phyloP scores from a whole-genome alignment of 1,139 yeast genomes.

The Suhomyces coccinellae region DNA sequence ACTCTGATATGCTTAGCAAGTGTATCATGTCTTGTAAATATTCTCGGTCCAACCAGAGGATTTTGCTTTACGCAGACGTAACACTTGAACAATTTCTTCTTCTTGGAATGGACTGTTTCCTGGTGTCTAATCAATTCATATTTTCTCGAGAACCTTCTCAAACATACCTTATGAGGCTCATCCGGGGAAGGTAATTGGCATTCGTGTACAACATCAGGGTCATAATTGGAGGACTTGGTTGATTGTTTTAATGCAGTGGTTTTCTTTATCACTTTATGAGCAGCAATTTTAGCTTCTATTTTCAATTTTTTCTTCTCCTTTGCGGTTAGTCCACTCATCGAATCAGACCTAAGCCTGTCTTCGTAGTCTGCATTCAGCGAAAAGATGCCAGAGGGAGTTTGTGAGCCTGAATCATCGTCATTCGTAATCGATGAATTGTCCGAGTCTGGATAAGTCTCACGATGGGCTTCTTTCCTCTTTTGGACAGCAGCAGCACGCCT shows the following conservation, averaged over 20 bases:
- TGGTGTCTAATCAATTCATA: constrained; percentile 94
- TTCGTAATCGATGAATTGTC: constrained; percentile 9
- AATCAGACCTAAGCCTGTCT: constrained; percentile 28
- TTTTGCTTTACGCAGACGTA: constrained; percentile 74
- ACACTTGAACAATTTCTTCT: constrained; percentile 84
- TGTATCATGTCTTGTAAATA: constrained; percentile 93
- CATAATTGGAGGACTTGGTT: constrained; percentile 46
- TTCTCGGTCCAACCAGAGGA: constrained; percentile 55
- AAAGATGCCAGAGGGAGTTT: constrained; percentile 8
- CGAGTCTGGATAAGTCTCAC: constrained; percentile 8
- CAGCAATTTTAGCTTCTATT: constrained; percentile 32
- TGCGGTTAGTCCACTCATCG: constrained; percentile 23
- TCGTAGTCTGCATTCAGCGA: constrained; percentile 21
- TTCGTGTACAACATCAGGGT: constrained; percentile 52
- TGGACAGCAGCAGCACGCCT: constrained; percentile 10
- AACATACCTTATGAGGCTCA: constrained; percentile 59
- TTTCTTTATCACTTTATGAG: constrained; percentile 31
- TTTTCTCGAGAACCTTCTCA: constrained; percentile 86
- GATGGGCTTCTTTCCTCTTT: constrained; percentile 2
- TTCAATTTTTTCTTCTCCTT: constrained; percentile 27
- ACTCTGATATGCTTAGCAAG: constrained; percentile 89
- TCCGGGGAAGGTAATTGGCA: constrained; percentile 51
- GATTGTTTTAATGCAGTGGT: constrained; percentile 26
- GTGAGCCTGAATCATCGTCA: constrained; percentile 15
- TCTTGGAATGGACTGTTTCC: constrained; percentile 91